Evolutionary conservation across 805 yeast species (phyloP).

Genomic region (Metschnikowia drakensbergensis): DNA sequence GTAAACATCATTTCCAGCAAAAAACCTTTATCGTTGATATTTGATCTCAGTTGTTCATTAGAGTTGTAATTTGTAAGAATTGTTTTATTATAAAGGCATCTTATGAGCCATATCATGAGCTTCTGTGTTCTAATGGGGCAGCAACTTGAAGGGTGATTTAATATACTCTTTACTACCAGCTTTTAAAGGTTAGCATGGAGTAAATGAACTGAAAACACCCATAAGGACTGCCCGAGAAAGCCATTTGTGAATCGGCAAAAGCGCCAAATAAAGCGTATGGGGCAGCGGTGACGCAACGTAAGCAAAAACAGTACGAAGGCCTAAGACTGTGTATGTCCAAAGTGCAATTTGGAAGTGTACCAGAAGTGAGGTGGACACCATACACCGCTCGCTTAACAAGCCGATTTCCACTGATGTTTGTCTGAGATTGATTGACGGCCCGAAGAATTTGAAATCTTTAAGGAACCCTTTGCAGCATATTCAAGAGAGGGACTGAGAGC

Average conservation of each 20-base stretch:
- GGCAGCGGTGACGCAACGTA: conserved; percentile 82
- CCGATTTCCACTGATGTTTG: background rate
- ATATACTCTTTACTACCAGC: too few relatives aligned
- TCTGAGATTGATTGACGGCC: conserved; percentile 20
- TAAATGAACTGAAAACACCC: conserved; percentile 49
- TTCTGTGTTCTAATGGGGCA: too few relatives aligned
- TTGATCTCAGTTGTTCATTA: too few relatives aligned
- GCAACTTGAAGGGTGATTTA: too few relatives aligned
- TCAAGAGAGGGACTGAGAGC: conserved; percentile 24
- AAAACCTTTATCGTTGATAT: too few relatives aligned
- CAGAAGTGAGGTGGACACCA: conserved; percentile 23
- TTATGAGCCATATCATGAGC: too few relatives aligned
- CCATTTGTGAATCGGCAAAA: conserved; percentile 90
- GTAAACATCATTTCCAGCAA: too few relatives aligned
- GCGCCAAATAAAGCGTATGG: conserved; percentile 61
- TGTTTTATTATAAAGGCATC: too few relatives aligned
- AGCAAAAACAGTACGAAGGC: conserved; percentile 59
- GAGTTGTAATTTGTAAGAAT: too few relatives aligned
- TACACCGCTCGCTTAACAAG: conserved; percentile 9
- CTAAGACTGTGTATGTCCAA: conserved; percentile 50
- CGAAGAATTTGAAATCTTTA: conserved; percentile 23
- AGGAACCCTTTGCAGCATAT: conserved; percentile 26
- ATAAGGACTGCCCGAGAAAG: conserved; percentile 69
- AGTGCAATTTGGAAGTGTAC: conserved; percentile 40
- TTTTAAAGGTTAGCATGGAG: conserved; percentile 36